Conservation (phyloP, 306 rosid genomes). For the Cucumis cinereus region DNA sequence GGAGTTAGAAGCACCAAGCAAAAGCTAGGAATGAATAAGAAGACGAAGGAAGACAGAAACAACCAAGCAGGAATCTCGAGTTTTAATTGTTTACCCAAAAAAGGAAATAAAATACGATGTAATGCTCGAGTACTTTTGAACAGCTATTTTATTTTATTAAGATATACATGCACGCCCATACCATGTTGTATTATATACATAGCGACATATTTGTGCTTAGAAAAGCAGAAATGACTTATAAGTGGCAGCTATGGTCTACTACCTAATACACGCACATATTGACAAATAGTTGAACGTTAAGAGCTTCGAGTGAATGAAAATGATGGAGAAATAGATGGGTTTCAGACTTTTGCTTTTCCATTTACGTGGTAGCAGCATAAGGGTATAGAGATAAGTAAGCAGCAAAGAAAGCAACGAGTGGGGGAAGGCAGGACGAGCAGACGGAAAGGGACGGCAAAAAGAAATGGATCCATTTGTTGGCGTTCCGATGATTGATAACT, state of each 20-base stretch:
- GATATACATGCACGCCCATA: background rate
- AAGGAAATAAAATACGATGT: conserved; percentile 7
- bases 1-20: background rate
- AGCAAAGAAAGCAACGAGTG: background rate
- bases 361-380: conserved; percentile 1
- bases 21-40: conserved; percentile 2
- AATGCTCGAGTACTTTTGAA: background rate
- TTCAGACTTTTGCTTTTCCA: background rate
- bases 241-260: conserved; percentile 2
- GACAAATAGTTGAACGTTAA: background rate
- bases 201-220: background rate
- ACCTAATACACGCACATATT: background rate
- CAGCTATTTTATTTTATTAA: background rate
- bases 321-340: background rate
- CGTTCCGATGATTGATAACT: conserved; percentile 7
- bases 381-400: background rate
- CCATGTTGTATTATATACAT: background rate
- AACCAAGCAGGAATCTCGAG: background rate
- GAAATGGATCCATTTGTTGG: conserved; percentile 6
- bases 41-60: background rate
- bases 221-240: background rate
- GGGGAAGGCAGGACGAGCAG: background rate
- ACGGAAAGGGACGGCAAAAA: conserved; percentile 1
- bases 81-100: background rate
- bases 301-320: background rate